These are phyloP conservation scores for Colletotrichum echinochloae DNA, from an alignment of 2,329 filamentous ascomycete genomes.

Conservation along the genomic window DNA sequence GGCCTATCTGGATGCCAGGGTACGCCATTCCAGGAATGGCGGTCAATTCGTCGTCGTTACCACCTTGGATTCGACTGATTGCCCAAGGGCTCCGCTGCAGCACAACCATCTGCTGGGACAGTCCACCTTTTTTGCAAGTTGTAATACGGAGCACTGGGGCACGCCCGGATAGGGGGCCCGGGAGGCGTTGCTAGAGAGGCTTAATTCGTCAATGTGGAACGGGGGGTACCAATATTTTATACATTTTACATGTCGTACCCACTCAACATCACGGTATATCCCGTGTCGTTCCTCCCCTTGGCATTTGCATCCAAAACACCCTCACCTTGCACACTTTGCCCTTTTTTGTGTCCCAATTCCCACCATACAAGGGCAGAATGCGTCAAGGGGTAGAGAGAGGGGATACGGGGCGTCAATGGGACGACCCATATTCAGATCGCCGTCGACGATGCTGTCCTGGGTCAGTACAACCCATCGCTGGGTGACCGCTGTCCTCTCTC, in stretches of 20 bases:
- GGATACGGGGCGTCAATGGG: conserved; percentile 18
- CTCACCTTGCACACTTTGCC: conserved; percentile 5
- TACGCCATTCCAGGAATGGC: conserved; percentile 31
- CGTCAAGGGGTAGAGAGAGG: neutral
- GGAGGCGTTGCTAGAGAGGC: conserved; percentile 23
- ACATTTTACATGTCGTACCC: conserved; percentile 1
- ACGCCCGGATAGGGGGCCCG: conserved; percentile 22
- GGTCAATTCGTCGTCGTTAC: conserved; percentile 27
- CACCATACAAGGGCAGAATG: conserved; percentile 6
- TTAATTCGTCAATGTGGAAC: conserved; percentile 33
- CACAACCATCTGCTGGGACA: conserved; percentile 14
- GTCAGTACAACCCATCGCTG: neutral
- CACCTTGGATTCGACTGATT: conserved; percentile 19
- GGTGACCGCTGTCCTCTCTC: neutral
- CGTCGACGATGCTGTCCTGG: conserved; percentile 25
- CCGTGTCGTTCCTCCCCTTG: conserved; percentile 23
- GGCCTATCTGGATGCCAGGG: neutral
- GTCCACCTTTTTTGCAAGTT: conserved; percentile 18
- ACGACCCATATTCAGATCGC: conserved; percentile 34
- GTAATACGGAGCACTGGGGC: conserved; percentile 23
- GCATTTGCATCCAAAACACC: conserved; percentile 28
- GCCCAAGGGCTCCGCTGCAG: conserved; percentile 17
- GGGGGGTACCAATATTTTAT: neutral
- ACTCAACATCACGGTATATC: conserved; percentile 33
- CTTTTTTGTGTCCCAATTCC: neutral